Base-by-base conservation (phyloP, 108 stramenopile genomes). In the Nitzschia sp. region DNA sequence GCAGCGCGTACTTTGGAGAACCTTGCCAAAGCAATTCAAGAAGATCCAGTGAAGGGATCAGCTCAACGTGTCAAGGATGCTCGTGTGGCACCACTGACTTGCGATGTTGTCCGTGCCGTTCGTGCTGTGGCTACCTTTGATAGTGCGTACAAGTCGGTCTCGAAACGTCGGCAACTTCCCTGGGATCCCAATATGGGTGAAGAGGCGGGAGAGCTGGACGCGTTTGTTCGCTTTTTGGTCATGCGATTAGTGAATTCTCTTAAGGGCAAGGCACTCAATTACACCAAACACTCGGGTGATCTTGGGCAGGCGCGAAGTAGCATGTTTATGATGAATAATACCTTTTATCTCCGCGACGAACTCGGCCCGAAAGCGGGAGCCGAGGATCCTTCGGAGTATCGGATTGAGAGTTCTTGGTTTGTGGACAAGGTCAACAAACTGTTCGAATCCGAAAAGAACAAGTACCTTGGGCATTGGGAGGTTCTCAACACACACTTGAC, bases 261-360 rank as follows among this genome's bases (percentile, higher is more conserved):
- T 25, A 82, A 86, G 64, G 85, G 79, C 0, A 91, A 91, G 77
- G 90, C 88, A 8, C 60, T 80, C 26, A 87, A 82, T 41, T 94
- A 94, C 66, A 84, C 72, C 28, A 87, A 89, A 38, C 50, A 72
- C 54, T 52, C 77, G 16, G 79, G 65, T 21, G 79, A 77, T 34
- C 64, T 68, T 8, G 56, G 69, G 17, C 68, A 75, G 28, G 89
- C 83, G 3, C 85, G 88, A 60, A 73, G 73, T 25, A 77, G 79
- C 54, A 73, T 94, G 55, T 94, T 94, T 72, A 81, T 94, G 84
- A 86, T 94, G 79, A 94, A 94, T 83, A 94, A 94, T 55, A 79
- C 84, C 0, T 90, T 85, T 57, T 94, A 90, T 54, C 45, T 94
- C 4, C 63, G 84, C 16, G 84, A 92, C 31, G 81, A 83, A 45